Evolutionary conservation across 176 grass and related monocot species (phyloP).

Genomic region (Lolium rigidum): DNA sequence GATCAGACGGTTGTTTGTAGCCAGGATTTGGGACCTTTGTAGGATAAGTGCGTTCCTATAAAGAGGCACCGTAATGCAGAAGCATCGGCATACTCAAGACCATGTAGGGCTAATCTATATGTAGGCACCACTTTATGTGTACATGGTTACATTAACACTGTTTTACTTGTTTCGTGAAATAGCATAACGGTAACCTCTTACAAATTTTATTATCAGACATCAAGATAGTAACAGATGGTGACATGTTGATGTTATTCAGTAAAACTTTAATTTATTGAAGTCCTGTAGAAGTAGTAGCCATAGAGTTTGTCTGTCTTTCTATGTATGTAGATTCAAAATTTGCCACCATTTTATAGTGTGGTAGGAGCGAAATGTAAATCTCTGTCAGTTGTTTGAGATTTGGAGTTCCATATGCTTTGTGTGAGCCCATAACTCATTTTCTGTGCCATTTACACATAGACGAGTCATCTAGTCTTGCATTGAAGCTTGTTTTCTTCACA

Average conservation of each 20-base stretch:
- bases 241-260: neutral
- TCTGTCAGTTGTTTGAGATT: constrained; percentile 15
- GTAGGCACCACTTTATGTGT: constrained; percentile 1
- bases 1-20: constrained; percentile 5
- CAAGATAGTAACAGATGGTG: constrained; percentile 10
- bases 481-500: constrained; percentile 43
- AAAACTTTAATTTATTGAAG: neutral
- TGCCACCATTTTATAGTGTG: neutral
- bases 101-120: neutral
- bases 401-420: neutral
- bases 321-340: constrained; percentile 1
- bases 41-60: constrained; percentile 8
- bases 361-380: constrained; percentile 11
- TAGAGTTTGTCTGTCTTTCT: constrained; percentile 1
- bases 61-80: neutral
- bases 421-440: neutral
- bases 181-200: neutral
- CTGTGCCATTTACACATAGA: constrained; percentile 7
- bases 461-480: neutral
- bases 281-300: constrained; percentile 24
- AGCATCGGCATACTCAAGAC: constrained; percentile 1
- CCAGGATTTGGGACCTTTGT: constrained; percentile 7
- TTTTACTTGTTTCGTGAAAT: neutral
- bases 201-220: constrained; percentile 11
- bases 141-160: neutral